Base-by-base conservation (phyloP, 805 yeast species). In the Metschnikowia lochheadii region DNA sequence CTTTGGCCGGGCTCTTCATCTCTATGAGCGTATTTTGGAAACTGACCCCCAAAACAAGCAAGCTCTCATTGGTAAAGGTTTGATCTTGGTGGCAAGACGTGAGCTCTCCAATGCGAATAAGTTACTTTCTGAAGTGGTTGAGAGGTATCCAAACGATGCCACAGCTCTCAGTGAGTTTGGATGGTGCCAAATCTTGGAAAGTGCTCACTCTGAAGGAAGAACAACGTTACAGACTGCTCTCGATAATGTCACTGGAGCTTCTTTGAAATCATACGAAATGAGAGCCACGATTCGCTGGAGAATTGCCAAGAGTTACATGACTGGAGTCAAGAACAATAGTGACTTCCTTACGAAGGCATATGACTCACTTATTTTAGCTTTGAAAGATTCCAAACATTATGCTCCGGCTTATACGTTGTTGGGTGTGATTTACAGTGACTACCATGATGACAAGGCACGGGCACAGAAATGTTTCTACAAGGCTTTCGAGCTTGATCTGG, bases 381-480 rank as follows among this genome's bases (percentile, higher is more conserved):
- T 94, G 45, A 83, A 85, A 56, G 79, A 79, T 36, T 78, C 80
- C 17, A 81, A 83, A 31, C 80, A 77, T 29, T 81, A 75, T 63
- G 91, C 97, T 0, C 84, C 95, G 1, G 81, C 96, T 0, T 94
- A 83, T 63, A 84, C 97, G 0, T 77, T 89, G 1, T 69, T 94
- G 23, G 99, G 99, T 21, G 65, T 77, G 45, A 73, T 89, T n/a
- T 91, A 89, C 60, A 67, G 78, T 3, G 76, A 78, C 1, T 70
- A 77, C 51, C 83, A 76, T 52, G 67, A 73, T 8, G 96, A 90
- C 60, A 63, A 67, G 26, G 69, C 70, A 0, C 78, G 94, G 44
- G 96, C 97, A 0, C 83, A 83, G 48, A 89, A 89, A 63, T 90
- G 97, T 65, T 92, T 85, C 64, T 82, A 85, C 63, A 88, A 84